These are phyloP conservation scores for Geosmithia morbida DNA, from an alignment of 2,329 filamentous ascomycete species.

Conservation along the genomic window DNA sequence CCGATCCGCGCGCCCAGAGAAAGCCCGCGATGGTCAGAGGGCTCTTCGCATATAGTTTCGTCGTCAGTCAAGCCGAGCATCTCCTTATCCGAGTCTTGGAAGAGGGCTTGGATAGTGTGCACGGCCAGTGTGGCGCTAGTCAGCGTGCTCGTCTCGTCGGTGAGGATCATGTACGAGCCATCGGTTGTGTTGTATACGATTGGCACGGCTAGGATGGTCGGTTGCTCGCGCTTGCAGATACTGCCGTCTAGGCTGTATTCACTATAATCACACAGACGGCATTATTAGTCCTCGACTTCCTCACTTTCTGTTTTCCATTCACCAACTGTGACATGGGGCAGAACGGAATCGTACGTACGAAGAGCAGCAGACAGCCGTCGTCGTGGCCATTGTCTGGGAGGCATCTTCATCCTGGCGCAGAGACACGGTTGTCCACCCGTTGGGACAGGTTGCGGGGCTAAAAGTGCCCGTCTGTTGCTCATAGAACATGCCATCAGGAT, in stretches of 20 bases:
- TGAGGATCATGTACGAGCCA: constrained; percentile 16
- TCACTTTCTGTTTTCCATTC: constrained; percentile 1
- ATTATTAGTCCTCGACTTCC: background rate
- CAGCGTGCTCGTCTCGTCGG: constrained; percentile 20
- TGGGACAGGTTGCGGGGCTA: constrained; percentile 22
- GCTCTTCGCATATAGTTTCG: constrained; percentile 11
- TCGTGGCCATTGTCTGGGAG: constrained; percentile 14
- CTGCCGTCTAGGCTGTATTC: constrained; percentile 18
- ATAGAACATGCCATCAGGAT: constrained; percentile 23
- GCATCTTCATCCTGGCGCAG: constrained; percentile 14
- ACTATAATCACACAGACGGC: constrained; percentile 10
- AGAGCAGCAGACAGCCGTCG: constrained; percentile 24
- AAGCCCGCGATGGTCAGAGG: constrained; percentile 7
- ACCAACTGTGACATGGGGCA: constrained; percentile 3
- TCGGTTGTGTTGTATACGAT: constrained; percentile 18
- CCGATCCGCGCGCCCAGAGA: constrained; percentile 17
- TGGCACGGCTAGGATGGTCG: constrained; percentile 20
- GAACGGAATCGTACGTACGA: constrained; percentile 16
- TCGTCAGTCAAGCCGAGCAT: constrained; percentile 18
- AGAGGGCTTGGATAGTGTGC: constrained; percentile 21
- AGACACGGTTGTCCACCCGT: constrained; percentile 23
- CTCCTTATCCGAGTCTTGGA: constrained; percentile 18
- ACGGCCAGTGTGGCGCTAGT: constrained; percentile 21
- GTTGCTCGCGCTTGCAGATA: constrained; percentile 18
- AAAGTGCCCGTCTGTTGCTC: constrained; percentile 21